These are phyloP conservation scores for Tagetes patula DNA, from an alignment of 129 eudicot species.

Conservation along the genomic window DNA sequence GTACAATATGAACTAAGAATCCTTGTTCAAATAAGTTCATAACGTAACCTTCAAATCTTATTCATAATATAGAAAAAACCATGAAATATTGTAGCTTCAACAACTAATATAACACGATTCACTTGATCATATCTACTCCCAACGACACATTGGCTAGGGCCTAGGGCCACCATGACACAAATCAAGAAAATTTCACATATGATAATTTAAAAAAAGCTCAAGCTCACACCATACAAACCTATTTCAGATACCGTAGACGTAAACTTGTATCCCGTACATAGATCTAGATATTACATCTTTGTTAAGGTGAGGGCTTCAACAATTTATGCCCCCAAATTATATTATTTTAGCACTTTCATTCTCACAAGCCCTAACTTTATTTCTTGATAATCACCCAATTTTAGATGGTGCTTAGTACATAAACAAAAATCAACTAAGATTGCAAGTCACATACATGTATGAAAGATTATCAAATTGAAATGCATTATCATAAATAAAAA, in stretches of 20 bases:
- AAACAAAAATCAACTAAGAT: neutral
- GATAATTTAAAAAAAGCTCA: neutral
- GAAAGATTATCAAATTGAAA: neutral
- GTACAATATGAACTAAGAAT: too few species aligned
- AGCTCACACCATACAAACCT: neutral
- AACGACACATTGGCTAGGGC: too few species aligned
- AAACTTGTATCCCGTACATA: neutral
- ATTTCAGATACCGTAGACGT: neutral
- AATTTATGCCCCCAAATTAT: neutral
- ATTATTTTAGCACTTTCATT: neutral
- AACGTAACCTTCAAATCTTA: neutral
- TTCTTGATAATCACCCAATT: neutral
- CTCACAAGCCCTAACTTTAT: neutral
- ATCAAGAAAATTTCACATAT: neutral
- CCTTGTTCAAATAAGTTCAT: neutral
- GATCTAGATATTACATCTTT: too few species aligned
- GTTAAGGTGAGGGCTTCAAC: neutral
- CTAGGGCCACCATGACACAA: neutral
- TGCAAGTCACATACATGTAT: neutral
- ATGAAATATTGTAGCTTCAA: neutral
- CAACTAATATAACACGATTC: neutral
- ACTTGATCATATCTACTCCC: neutral
- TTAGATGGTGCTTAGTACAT: neutral
- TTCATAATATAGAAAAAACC: neutral
- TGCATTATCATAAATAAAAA: neutral